These are phyloP conservation scores for Chlorella sp. DNA, from an alignment of 139 green algal species.

Conservation along the genomic window DNA sequence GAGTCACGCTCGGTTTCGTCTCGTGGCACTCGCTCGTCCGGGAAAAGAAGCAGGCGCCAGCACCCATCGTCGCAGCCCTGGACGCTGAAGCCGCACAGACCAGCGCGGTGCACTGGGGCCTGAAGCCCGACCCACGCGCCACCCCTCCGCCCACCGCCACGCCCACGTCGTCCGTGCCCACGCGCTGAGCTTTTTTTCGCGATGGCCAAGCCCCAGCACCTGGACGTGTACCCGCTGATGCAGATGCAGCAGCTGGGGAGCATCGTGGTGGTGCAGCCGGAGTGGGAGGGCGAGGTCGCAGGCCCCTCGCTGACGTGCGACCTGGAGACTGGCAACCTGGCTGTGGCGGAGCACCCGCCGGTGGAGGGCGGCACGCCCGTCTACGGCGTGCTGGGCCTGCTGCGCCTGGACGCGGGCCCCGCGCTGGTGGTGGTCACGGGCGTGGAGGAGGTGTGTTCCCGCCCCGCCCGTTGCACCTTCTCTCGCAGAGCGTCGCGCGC, in stretches of 20 bases:
- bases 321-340: constrained; percentile 43
- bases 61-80: background rate
- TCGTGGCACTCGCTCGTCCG: background rate
- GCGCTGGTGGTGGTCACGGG: constrained; percentile 64
- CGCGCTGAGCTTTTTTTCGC: background rate
- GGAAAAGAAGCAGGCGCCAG: background rate
- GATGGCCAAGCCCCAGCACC: background rate
- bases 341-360: constrained; percentile 28
- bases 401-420: constrained; percentile 36
- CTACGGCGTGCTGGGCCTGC: constrained; percentile 52
- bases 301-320: constrained; percentile 45
- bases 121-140: background rate
- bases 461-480: too few species aligned
- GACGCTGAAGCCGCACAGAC: background rate
- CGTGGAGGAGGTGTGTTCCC: constrained; percentile 51
- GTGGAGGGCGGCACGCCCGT: constrained; percentile 35
- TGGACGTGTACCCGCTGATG: constrained; percentile 38
- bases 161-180: background rate
- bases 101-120: background rate
- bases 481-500: too few species aligned
- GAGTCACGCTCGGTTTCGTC: background rate
- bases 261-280: constrained; percentile 49
- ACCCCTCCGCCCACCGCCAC: too few species aligned
- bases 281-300: constrained; percentile 10
- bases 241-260: constrained; percentile 43